These are phyloP conservation scores for Rosa lucieae DNA, from an alignment of 306 rosid species.

Conservation along the genomic window DNA sequence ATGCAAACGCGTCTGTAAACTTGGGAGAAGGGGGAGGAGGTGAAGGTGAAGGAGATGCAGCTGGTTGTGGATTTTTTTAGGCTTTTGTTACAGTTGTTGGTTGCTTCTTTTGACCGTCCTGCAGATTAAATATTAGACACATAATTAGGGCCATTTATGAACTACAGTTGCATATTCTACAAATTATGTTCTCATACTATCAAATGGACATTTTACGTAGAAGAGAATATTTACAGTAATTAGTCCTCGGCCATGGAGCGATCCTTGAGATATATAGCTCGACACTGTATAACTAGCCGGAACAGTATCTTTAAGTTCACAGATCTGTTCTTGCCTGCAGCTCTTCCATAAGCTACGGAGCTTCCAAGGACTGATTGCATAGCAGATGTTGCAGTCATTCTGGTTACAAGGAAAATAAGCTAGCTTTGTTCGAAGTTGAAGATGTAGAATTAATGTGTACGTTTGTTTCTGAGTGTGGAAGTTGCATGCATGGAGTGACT, in stretches of 20 bases:
- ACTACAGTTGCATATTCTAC: no score
- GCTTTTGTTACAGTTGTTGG: conserved; percentile 4
- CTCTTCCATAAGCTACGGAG: not conserved
- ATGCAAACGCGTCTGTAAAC: conserved; percentile 49
- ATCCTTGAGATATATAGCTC: not conserved
- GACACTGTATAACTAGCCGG: not conserved
- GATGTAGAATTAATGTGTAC: not conserved
- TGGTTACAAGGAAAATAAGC: not conserved
- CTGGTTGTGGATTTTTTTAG: not conserved
- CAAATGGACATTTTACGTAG: no score
- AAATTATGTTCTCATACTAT: no score
- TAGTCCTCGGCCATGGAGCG: not conserved
- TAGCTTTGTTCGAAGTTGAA: not conserved
- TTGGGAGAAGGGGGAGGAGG: conserved; percentile 22
- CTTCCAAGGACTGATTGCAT: not conserved
- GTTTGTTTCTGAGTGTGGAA: not conserved
- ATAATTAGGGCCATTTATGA: no score
- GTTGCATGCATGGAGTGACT: not conserved
- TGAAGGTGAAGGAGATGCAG: not conserved
- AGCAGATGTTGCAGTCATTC: not conserved
- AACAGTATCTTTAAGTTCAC: not conserved
- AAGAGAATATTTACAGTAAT: no score
- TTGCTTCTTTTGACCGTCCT: conserved; percentile 9
- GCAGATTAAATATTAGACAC: not conserved
- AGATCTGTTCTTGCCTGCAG: not conserved